A percentile compares a stretch with the other conserved stretches of the same genome.
These are phyloP conservation scores for Talaromyces sp. DNA, from an alignment of 2,329 filamentous ascomycete species.

Conservation along the genomic window DNA sequence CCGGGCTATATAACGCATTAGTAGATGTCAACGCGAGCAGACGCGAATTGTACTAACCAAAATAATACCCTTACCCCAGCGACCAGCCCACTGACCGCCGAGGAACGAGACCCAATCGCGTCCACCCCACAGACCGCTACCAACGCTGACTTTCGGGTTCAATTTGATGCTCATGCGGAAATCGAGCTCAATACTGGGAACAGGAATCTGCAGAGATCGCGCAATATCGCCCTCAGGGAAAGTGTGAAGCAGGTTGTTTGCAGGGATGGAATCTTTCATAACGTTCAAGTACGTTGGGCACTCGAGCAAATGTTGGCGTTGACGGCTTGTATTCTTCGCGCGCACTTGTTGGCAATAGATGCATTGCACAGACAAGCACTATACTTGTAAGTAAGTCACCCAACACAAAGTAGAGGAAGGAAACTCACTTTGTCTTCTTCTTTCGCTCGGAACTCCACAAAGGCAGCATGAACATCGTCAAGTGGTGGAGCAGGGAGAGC, in stretches of 20 bases:
- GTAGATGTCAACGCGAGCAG: neutral
- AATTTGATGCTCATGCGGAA: constrained; percentile 54
- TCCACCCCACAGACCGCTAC: constrained; percentile 48
- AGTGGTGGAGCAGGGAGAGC: constrained; percentile 47
- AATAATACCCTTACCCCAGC: constrained; percentile 52
- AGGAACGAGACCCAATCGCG: constrained; percentile 52
- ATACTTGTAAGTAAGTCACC: constrained; percentile 16
- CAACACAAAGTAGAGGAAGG: neutral
- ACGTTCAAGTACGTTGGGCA: constrained; percentile 51
- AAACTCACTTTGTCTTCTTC: constrained; percentile 44
- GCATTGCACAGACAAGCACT: constrained; percentile 50
- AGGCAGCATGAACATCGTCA: constrained; percentile 49
- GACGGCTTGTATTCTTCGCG: constrained; percentile 51
- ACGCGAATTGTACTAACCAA: constrained; percentile 33
- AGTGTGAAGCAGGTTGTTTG: constrained; percentile 50
- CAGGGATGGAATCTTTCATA: constrained; percentile 52
- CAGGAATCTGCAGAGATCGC: constrained; percentile 47
- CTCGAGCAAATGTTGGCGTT: constrained; percentile 49
- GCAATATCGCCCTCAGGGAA: constrained; percentile 51
- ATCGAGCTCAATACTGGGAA: constrained; percentile 49
- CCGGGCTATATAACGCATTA: constrained; percentile 39
- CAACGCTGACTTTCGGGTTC: constrained; percentile 50
- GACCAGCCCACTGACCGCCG: constrained; percentile 51
- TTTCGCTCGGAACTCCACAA: constrained; percentile 48
- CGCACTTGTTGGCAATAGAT: constrained; percentile 51